These are phyloP conservation scores for Metschnikowia peoriensis DNA, from an alignment of 805 yeast species.

Conservation along the genomic window DNA sequence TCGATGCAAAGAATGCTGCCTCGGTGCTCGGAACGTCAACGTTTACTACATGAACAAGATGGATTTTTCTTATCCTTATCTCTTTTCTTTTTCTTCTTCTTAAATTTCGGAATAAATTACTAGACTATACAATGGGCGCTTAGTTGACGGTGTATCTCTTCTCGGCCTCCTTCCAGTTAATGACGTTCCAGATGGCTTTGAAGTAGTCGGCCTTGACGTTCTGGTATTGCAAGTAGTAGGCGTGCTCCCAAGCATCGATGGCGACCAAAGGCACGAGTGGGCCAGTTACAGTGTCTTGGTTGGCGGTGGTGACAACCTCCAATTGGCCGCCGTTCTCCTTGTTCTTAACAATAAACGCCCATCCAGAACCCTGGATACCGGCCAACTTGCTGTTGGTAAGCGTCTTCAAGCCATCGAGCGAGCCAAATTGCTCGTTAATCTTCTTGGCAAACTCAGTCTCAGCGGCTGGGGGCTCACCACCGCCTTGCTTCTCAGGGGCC, in stretches of 20 bases:
- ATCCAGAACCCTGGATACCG: constrained; percentile 52
- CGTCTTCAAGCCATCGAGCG: constrained; percentile 41
- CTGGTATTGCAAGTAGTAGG: constrained; percentile 52
- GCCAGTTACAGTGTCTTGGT: constrained; percentile 49
- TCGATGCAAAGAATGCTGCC: constrained; percentile 87
- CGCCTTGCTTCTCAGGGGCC: constrained; percentile 44
- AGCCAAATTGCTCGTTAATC: constrained; percentile 43
- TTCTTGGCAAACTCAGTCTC: constrained; percentile 36
- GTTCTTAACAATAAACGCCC: constrained; percentile 52
- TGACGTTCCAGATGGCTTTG: constrained; percentile 50
- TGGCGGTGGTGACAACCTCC: constrained; percentile 45
- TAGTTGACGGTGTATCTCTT: constrained; percentile 34
- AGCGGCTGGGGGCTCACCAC: constrained; percentile 28
- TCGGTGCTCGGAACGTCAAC: constrained; percentile 73
- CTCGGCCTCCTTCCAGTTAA: constrained; percentile 52
- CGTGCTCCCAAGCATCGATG: constrained; percentile 56
- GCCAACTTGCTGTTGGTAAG: constrained; percentile 44
- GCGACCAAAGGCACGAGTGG: constrained; percentile 46
- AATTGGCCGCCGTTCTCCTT: constrained; percentile 41
- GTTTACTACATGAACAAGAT: constrained; percentile 35
- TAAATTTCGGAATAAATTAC: background rate
- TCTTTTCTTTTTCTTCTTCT: no score
- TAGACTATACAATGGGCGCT: constrained; percentile 2
- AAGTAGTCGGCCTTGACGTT: constrained; percentile 50
- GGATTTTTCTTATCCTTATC: no score